Percentiles rank a stretch among this genome's conserved stretches.
These are phyloP conservation scores for Cicer cuneatum DNA, from an alignment of 306 rosid species.

Conservation along the genomic window DNA sequence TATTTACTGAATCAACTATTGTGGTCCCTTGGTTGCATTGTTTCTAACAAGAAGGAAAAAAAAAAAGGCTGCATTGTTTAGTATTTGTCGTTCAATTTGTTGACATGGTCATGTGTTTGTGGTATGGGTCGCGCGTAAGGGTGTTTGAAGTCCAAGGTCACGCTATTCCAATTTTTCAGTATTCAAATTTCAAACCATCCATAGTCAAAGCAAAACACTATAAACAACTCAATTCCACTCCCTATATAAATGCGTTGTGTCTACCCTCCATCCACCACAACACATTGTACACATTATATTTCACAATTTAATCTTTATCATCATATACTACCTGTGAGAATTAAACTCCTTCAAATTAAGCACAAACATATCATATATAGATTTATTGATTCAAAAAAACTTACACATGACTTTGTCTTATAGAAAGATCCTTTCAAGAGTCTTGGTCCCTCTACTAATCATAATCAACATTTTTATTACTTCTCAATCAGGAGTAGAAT, in stretches of 20 bases:
- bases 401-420: conserved; percentile 34
- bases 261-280: conserved; percentile 5
- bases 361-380: not conserved
- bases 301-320: not conserved
- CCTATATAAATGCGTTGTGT: conserved; percentile 21
- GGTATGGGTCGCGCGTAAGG: conserved; percentile 18
- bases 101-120: not conserved
- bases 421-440: conserved; percentile 18
- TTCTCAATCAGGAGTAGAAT: conserved; percentile 34
- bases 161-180: conserved; percentile 6
- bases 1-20: no score
- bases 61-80: no score
- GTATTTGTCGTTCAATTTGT: not conserved
- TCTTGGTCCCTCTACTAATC: conserved; percentile 21
- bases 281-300: conserved; percentile 18
- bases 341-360: not conserved
- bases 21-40: no score
- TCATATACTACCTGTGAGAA: not conserved
- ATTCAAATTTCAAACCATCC: conserved; percentile 11
- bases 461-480: conserved; percentile 24
- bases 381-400: not conserved
- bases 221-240: conserved; percentile 12
- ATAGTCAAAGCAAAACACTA: conserved; percentile 14
- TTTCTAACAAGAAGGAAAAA: no score
- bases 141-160: conserved; percentile 10